Evolutionary conservation across 805 yeast genomes (phyloP).

Genomic region (Wickerhamiella qilinensis): DNA sequence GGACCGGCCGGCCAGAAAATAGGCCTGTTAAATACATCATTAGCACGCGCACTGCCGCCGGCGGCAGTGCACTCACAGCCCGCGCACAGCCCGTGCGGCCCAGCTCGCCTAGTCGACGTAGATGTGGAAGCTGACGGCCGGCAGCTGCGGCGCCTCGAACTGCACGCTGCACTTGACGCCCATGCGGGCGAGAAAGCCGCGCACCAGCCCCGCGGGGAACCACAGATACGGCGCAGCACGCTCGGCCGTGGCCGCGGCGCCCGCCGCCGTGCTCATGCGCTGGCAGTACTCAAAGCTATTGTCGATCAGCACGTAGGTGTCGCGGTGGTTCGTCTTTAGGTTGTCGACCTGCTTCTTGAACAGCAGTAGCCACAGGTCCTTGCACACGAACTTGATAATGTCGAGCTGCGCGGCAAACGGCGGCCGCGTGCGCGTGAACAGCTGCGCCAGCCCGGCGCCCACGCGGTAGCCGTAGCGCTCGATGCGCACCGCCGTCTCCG

Average conservation of each 20-base stretch:
- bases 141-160: constrained; percentile 47
- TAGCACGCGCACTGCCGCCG: too few species aligned
- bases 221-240: constrained; percentile 35
- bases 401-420: constrained; percentile 51
- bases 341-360: constrained; percentile 84
- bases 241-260: constrained; percentile 19
- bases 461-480: constrained; percentile 57
- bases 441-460: constrained; percentile 42
- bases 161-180: constrained; percentile 51
- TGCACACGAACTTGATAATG: constrained; percentile 80
- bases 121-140: constrained; percentile 58
- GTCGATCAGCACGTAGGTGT: constrained; percentile 68
- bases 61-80: too few species aligned
- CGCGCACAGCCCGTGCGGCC: too few species aligned
- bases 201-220: constrained; percentile 61
- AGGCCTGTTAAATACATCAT: too few species aligned
- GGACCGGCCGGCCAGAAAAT: too few species aligned
- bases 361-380: constrained; percentile 75
- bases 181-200: constrained; percentile 54
- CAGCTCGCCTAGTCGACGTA: too few species aligned
- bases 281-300: constrained; percentile 39
- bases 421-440: constrained; percentile 27
- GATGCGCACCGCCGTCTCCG: constrained; percentile 40
- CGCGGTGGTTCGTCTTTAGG: constrained; percentile 77
- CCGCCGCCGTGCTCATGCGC: constrained; percentile 27